Conservation (phyloP, 1,284 basidiomycete species). For the Malassezia arunalokei region DNA sequence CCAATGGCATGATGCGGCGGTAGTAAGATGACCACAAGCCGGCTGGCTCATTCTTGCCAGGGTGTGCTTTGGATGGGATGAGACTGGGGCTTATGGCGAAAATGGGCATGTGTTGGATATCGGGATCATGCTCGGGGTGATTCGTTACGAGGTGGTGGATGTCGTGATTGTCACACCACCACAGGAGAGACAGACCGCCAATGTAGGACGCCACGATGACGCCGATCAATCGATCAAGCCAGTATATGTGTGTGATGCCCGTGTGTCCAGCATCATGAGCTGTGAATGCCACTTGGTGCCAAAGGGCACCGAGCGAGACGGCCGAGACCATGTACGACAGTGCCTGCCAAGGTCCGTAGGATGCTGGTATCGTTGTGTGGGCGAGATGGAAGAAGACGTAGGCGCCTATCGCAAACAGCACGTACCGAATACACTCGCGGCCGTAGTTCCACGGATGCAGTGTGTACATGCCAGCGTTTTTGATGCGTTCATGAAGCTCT, state of each 20-base stretch:
- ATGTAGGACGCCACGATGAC: slow-evolving; percentile 74
- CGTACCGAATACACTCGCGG: slow-evolving; percentile 69
- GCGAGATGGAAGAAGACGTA: slow-evolving; percentile 55
- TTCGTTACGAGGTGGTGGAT: slow-evolving; percentile 95
- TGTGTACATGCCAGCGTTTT: slow-evolving; percentile 69
- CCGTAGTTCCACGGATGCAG: slow-evolving; percentile 81
- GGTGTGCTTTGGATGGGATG: slow-evolving; percentile 11
- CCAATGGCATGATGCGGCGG: slow-evolving; percentile 71
- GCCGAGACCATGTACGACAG: slow-evolving; percentile 57
- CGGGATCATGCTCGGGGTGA: slow-evolving; percentile 81
- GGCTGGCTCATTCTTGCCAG: slow-evolving; percentile 2
- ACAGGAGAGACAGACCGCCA: slow-evolving; percentile 83
- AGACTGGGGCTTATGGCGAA: slow-evolving; percentile 69
- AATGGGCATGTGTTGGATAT: slow-evolving; percentile 91
- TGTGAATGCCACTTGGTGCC: slow-evolving; percentile 87
- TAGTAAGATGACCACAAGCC: slow-evolving; percentile 85
- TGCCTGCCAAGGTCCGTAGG: background rate
- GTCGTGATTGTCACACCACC: slow-evolving; percentile 99
- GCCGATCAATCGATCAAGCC: slow-evolving; percentile 64
- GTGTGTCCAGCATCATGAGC: slow-evolving; percentile 92
- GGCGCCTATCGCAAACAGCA: slow-evolving; percentile 55
- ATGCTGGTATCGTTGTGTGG: background rate
- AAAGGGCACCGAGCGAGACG: slow-evolving; percentile 69
- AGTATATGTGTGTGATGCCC: slow-evolving; percentile 80
- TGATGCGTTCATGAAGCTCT: slow-evolving; percentile 62